These are phyloP conservation scores for Syzygium aqueum DNA, from an alignment of 345 rosid genomes.

Conservation along the genomic window DNA sequence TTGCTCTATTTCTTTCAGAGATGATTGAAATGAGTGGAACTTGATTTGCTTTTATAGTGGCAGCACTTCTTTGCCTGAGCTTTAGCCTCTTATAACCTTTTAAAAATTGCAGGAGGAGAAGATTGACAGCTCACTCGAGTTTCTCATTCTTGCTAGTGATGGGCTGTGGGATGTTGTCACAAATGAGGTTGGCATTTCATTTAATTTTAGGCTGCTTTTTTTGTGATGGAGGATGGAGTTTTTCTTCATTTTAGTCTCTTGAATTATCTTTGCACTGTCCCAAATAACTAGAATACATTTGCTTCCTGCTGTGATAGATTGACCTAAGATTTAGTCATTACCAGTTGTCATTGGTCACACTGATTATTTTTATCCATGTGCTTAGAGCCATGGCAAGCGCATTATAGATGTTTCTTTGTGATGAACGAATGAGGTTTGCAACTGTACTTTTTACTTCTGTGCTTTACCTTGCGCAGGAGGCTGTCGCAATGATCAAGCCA, in stretches of 20 bases:
- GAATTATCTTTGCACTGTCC: not conserved
- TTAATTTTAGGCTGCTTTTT: not conserved
- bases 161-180: constrained; percentile 98
- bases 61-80: not conserved
- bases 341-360: not conserved
- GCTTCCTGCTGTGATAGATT: not conserved
- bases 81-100: not conserved
- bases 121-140: constrained; percentile 88
- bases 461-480: constrained; percentile 49
- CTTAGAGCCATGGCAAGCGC: not conserved
- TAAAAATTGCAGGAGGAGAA: constrained; percentile 73
- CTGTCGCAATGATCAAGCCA: constrained; percentile 70
- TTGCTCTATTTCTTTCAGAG: not conserved
- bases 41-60: not conserved
- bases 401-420: not conserved
- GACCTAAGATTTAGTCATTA: not conserved
- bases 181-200: constrained; percentile 52
- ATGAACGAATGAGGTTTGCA: not conserved
- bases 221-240: not conserved
- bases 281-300: not conserved
- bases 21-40: not conserved
- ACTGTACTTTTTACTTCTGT: not conserved
- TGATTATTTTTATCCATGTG: not conserved
- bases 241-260: not conserved
- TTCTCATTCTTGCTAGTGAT: constrained; percentile 98